phyloP scores from a whole-genome alignment of 257 asterid species.

The Orobanche coerulescens region DNA sequence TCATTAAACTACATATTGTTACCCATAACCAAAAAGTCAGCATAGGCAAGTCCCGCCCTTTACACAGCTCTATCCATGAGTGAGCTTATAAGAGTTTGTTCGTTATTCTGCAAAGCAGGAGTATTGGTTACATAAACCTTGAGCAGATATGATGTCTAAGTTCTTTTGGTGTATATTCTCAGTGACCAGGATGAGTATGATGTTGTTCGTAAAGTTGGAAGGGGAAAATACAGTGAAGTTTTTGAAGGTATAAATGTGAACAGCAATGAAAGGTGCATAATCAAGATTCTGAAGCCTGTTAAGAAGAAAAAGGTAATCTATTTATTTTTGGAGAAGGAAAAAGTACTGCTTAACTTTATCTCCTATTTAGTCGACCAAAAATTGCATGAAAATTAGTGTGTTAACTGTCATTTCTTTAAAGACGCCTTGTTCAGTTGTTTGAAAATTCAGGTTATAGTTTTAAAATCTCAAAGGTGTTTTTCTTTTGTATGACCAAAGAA shows the following conservation, averaged over 20 bases:
- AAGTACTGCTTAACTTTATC: neutral
- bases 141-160: slow-evolving; percentile 6
- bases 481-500: neutral
- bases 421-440: slow-evolving; percentile 8
- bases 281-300: slow-evolving; percentile 92
- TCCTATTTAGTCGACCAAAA: neutral
- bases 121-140: neutral
- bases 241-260: slow-evolving; percentile 87
- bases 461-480: neutral
- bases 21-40: too few relatives aligned
- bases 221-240: slow-evolving; percentile 96
- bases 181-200: slow-evolving; percentile 93
- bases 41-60: too few relatives aligned
- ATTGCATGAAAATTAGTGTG: neutral
- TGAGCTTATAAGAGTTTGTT: neutral
- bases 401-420: neutral
- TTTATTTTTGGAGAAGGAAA: too few relatives aligned
- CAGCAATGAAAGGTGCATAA: slow-evolving; percentile 72
- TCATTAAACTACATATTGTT: too few relatives aligned
- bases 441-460: neutral
- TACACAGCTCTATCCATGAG: too few relatives aligned
- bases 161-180: slow-evolving; percentile 22
- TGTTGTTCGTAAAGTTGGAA: slow-evolving; percentile 91
- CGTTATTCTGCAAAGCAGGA: slow-evolving; percentile 1
- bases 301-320: slow-evolving; percentile 80